Conservation (phyloP, 2,329 filamentous ascomycete species). For the Xylaria sp. region DNA sequence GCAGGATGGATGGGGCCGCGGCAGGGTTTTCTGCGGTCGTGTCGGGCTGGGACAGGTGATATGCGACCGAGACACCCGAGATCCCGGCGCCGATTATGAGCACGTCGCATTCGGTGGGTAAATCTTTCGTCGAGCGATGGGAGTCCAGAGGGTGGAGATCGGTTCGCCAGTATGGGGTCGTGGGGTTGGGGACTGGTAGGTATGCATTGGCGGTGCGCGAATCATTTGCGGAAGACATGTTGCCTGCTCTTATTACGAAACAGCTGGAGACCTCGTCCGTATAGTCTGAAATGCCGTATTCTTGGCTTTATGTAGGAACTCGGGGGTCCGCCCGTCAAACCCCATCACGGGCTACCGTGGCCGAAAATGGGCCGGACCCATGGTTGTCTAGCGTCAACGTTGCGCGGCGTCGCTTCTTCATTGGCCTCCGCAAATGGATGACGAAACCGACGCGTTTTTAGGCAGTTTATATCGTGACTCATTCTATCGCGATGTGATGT, state of each 20-base stretch:
- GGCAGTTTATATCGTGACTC: neutral
- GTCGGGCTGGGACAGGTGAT: slow-evolving; percentile 21
- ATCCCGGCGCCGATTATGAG: slow-evolving; percentile 34
- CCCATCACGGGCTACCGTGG: neutral
- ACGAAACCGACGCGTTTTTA: neutral
- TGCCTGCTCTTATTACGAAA: neutral
- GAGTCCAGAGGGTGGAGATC: slow-evolving; percentile 34
- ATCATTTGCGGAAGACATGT: slow-evolving; percentile 1
- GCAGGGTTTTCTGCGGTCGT: neutral
- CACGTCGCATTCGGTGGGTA: slow-evolving; percentile 30
- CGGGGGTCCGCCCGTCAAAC: neutral
- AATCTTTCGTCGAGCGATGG: slow-evolving; percentile 29
- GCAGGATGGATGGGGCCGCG: slow-evolving; percentile 26
- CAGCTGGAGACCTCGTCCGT: too few species aligned
- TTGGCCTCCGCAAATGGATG: neutral
- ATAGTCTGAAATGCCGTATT: neutral
- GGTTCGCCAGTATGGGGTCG: slow-evolving; percentile 31
- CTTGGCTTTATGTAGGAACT: neutral
- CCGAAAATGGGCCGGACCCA: neutral
- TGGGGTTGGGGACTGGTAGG: slow-evolving; percentile 32
- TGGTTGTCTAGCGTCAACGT: neutral
- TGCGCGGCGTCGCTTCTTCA: neutral
- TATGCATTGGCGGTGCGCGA: slow-evolving; percentile 11
- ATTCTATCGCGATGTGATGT: neutral
- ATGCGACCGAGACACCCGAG: slow-evolving; percentile 33